These are phyloP conservation scores for Piromyces finnis DNA, from an alignment of 192 early-diverging fungal species.

Conservation along the genomic window DNA sequence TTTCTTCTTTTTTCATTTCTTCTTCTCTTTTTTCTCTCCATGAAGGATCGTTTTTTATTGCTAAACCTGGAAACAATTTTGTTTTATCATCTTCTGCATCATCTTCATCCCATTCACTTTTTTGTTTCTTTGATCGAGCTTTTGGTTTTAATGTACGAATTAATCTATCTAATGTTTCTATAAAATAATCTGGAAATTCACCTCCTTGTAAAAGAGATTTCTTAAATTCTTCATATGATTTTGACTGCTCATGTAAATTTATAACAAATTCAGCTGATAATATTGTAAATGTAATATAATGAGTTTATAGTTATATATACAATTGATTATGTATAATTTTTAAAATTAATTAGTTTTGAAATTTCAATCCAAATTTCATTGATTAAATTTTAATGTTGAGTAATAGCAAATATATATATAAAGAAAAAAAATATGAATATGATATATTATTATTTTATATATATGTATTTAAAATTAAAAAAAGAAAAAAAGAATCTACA, in stretches of 20 bases:
- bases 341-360: too few relatives aligned
- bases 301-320: too few relatives aligned
- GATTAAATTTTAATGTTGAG: too few relatives aligned
- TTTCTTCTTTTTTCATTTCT: conserved; percentile 19
- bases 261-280: conserved; percentile 80
- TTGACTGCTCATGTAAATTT: conserved; percentile 56
- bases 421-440: too few relatives aligned
- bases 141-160: conserved; percentile 63
- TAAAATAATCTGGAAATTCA: conserved; percentile 67
- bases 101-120: conserved; percentile 1
- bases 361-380: too few relatives aligned
- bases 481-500: too few relatives aligned
- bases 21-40: conserved; percentile 16
- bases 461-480: too few relatives aligned
- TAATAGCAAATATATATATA: too few relatives aligned
- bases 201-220: conserved; percentile 41
- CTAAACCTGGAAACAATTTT: conserved; percentile 61
- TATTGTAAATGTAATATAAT: too few relatives aligned
- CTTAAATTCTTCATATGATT: conserved; percentile 44
- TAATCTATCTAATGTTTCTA: conserved; percentile 69
- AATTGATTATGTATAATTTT: too few relatives aligned
- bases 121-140: neutral
- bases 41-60: conserved; percentile 17
- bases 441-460: too few relatives aligned
- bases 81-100: conserved; percentile 28